Conservation (phyloP, 2,329 filamentous ascomycete species). For the Grosmannia serpens region DNA sequence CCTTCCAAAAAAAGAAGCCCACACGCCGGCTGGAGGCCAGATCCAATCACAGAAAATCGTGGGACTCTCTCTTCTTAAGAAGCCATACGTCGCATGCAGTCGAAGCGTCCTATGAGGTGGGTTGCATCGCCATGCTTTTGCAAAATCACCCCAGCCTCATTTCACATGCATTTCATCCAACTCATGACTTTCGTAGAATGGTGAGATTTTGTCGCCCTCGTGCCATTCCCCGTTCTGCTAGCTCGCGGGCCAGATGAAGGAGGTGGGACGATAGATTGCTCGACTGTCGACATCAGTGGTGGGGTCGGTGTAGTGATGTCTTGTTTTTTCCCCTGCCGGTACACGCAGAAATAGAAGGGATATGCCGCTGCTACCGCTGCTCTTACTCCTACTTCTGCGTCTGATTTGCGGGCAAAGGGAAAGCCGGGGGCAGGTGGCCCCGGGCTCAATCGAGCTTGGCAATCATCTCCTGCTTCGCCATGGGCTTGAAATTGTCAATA, state of each 20-base stretch:
- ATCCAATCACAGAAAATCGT: neutral
- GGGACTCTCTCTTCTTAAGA: neutral
- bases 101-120: neutral
- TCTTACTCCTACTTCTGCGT: constrained; percentile 4
- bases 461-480: constrained; percentile 94
- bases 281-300: neutral
- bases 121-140: neutral
- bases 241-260: neutral
- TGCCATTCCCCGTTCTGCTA: neutral
- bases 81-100: neutral
- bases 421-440: neutral
- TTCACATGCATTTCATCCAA: constrained; percentile 1
- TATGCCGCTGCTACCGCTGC: neutral
- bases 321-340: neutral
- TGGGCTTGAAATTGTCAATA: constrained; percentile 84
- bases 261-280: neutral
- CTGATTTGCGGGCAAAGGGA: constrained; percentile 1
- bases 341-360: neutral
- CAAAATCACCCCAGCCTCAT: neutral
- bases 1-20: neutral
- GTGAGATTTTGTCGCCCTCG: neutral
- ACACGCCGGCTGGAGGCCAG: neutral
- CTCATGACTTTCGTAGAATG: constrained; percentile 1
- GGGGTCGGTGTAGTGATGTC: neutral
- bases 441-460: constrained; percentile 77